Percentiles rank a stretch among this genome's conserved stretches.
These are phyloP conservation scores for Nemania sp. DNA, from an alignment of 2,329 filamentous ascomycete genomes.

Conservation along the genomic window DNA sequence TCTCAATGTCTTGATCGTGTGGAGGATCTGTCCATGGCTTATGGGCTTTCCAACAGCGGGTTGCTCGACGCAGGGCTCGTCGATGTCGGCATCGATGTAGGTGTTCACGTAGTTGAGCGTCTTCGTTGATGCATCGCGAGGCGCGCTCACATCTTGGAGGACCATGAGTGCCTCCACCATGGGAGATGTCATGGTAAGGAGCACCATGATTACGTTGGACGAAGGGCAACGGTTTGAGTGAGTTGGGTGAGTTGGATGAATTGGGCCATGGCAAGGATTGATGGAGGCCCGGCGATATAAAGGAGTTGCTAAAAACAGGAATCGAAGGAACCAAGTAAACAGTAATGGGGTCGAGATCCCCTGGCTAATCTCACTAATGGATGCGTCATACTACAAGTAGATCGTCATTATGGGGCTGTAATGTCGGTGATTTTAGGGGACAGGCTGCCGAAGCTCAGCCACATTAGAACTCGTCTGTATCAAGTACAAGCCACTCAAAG, in stretches of 20 bases:
- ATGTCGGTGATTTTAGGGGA: too few relatives aligned
- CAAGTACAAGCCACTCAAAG: too few relatives aligned
- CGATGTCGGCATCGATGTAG: slow-evolving; percentile 25
- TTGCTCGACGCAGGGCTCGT: slow-evolving; percentile 55
- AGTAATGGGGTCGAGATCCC: too few relatives aligned
- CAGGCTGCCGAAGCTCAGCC: too few relatives aligned
- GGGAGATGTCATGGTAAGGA: slow-evolving; percentile 74
- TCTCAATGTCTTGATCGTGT: slow-evolving; percentile 61
- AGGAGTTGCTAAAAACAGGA: neutral
- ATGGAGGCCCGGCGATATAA: neutral
- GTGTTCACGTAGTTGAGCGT: slow-evolving; percentile 16
- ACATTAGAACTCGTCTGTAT: too few relatives aligned
- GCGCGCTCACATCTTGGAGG: slow-evolving; percentile 33
- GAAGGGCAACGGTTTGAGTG: slow-evolving; percentile 11
- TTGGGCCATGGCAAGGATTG: slow-evolving; percentile 1
- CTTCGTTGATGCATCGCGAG: slow-evolving; percentile 15
- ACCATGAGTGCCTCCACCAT: slow-evolving; percentile 65
- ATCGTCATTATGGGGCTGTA: too few relatives aligned
- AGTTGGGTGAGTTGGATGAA: neutral
- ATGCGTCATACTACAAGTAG: too few relatives aligned
- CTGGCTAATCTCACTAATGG: too few relatives aligned
- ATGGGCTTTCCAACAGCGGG: slow-evolving; percentile 68
- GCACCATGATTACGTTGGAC: slow-evolving; percentile 61
- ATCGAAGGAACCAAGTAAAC: neutral
- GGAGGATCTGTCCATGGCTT: slow-evolving; percentile 70